Percentiles rank a stretch among this genome's conserved stretches.
Conservation (phyloP, 768 basidiomycete species). For the Postia placenta region DNA sequence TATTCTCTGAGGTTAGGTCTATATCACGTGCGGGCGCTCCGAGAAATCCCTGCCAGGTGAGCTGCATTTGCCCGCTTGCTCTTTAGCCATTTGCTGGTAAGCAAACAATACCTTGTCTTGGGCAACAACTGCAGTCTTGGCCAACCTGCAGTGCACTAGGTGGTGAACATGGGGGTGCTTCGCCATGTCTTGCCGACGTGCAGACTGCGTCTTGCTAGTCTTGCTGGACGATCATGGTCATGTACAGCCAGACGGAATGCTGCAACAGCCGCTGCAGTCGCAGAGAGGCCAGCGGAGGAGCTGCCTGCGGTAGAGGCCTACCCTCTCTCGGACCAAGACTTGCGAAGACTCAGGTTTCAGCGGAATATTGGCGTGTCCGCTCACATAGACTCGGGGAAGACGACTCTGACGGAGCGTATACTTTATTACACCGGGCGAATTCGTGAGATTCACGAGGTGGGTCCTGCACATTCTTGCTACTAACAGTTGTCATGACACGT, state of each 20-base stretch:
- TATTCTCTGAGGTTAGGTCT: too few relatives aligned
- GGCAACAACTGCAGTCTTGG: too few relatives aligned
- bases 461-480: constrained; percentile 20
- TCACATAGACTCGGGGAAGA: constrained; percentile 97
- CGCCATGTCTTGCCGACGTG: constrained; percentile 12
- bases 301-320: constrained; percentile 12
- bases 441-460: constrained; percentile 91
- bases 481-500: not conserved
- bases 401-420: constrained; percentile 93
- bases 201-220: constrained; percentile 5
- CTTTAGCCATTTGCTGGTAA: too few relatives aligned
- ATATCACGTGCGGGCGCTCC: too few relatives aligned
- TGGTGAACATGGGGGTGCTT: too few relatives aligned
- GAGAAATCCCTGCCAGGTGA: too few relatives aligned
- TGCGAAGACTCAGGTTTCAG: constrained; percentile 61
- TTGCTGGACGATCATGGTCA: not conserved
- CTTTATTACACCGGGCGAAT: constrained; percentile 96
- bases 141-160: too few relatives aligned
- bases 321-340: constrained; percentile 58
- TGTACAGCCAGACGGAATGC: constrained; percentile 14
- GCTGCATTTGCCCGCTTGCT: too few relatives aligned
- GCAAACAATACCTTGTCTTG: too few relatives aligned
- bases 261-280: constrained; percentile 12
- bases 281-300: constrained; percentile 8
- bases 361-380: constrained; percentile 96